phyloP scores from a whole-genome alignment of 148 eudicot genomes.

The Dysphania ambrosioides region DNA sequence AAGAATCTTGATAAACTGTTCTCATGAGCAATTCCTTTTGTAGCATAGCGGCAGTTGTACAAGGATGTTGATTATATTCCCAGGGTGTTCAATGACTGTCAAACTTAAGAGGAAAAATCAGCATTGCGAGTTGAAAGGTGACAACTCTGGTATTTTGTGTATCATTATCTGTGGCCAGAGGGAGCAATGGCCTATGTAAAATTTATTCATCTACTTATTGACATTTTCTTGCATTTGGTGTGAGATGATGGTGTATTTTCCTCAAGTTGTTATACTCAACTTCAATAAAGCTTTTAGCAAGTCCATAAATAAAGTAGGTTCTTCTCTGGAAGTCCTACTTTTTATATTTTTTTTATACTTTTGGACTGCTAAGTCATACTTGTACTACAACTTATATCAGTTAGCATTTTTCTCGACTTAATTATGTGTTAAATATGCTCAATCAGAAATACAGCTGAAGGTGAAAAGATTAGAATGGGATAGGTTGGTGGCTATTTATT shows the following conservation, averaged over 20 bases:
- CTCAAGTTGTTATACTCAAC: conserved; percentile 29
- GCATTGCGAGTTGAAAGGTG: conserved; percentile 13
- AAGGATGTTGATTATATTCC: conserved; percentile 14
- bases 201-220: conserved; percentile 15
- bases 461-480: background rate
- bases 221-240: conserved; percentile 14
- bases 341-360: no score
- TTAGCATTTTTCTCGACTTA: no score
- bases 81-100: conserved; percentile 19
- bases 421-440: background rate
- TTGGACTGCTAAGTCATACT: no score
- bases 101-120: conserved; percentile 17
- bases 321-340: conserved; percentile 11
- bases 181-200: conserved; percentile 34
- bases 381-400: no score
- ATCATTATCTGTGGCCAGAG: conserved; percentile 27
- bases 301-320: conserved; percentile 21
- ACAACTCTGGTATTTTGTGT: conserved; percentile 19
- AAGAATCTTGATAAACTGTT: conserved; percentile 49
- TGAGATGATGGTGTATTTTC: conserved; percentile 34
- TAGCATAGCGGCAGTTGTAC: conserved; percentile 18
- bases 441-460: background rate
- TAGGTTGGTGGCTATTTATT: no score
- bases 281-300: conserved; percentile 32
- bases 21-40: conserved; percentile 11